Base-by-base conservation (phyloP, 2,329 filamentous ascomycete genomes). In the Berkeleyomyces rouxiae region DNA sequence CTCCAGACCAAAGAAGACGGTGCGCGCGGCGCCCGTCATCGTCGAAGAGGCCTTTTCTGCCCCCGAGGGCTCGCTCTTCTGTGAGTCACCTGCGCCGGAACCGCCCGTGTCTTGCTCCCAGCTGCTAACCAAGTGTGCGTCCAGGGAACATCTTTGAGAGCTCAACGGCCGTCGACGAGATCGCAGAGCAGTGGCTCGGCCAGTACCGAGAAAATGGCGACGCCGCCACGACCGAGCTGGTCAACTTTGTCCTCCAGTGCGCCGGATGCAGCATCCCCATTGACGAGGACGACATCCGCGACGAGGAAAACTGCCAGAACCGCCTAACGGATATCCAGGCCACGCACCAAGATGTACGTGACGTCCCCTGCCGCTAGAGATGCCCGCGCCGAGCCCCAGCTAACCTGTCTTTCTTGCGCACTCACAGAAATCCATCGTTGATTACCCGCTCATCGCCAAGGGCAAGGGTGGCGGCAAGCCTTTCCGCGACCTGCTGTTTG, bases 401-500 rank as follows among this genome's bases (percentile, higher is more conserved):
- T 37, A 39, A n/a, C 49, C 7, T n/a, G 13, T 36, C 37, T 64
- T 13, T 39, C 33, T n/a, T 39, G 36, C 7, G 11, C 36, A 66
- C 40, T 65, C 85, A 77, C 81, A 87, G 79, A 83, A 87, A 71
- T 61, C 58, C 10, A 86, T 92, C 59, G 86, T 87, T 40, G 93
- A 97, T 58, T 99, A 99, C 70, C 93, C 93, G 46, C 81, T 99
- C 53, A 87, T 95, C 64, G 87, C 90, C 13, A 91, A 85, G 73
- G 81, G 85, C 46, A 92, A 87, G 72, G 64, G 64, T 36, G 84
- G 83, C 64, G 87, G 83, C 66, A 82, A 83, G 67, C 82, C 86
- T 36, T 96, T 97, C 74, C 87, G 89, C 66, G 80, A 86, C 46
- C 79, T 86, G 57, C 78, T 99, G 13, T 79, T 87, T 60, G 82